A percentile compares a stretch with the other conserved stretches of the same genome.
Conservation (phyloP, 2,329 filamentous ascomycete genomes). For the Fusarium sp. region DNA sequence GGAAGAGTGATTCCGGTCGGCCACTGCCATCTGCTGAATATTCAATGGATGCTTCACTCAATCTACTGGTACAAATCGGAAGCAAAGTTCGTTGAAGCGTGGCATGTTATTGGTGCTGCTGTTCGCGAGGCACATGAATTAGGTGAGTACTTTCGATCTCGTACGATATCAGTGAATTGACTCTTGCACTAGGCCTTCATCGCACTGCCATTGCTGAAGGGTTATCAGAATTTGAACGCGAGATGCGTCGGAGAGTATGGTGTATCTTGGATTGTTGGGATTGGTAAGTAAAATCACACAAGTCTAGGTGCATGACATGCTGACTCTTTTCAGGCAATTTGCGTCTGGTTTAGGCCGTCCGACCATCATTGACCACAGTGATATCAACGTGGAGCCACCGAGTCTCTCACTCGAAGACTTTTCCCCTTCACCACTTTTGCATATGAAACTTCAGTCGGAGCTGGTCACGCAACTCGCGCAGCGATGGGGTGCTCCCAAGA, state of each 20-base stretch:
- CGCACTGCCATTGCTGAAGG: conserved; percentile 39
- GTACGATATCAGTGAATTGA: neutral
- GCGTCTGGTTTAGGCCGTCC: conserved; percentile 46
- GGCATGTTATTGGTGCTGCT: conserved; percentile 48
- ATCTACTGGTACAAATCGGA: conserved; percentile 50
- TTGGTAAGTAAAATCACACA: conserved; percentile 39
- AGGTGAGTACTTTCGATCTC: conserved; percentile 22
- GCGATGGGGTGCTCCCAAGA: conserved; percentile 43
- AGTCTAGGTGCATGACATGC: neutral
- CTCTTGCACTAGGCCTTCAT: conserved; percentile 38
- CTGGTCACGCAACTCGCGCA: conserved; percentile 42
- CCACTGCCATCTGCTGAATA: conserved; percentile 45
- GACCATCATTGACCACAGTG: conserved; percentile 47
- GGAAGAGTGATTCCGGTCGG: conserved; percentile 46
- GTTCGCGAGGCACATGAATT: conserved; percentile 49
- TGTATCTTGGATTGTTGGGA: conserved; percentile 50
- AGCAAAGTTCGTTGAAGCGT: conserved; percentile 47
- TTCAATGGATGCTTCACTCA: conserved; percentile 49
- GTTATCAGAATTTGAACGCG: conserved; percentile 47
- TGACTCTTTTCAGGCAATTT: conserved; percentile 46
- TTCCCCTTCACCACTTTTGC: conserved; percentile 46
- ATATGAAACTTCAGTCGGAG: conserved; percentile 50
- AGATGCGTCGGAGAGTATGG: conserved; percentile 50
- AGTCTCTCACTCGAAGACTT: conserved; percentile 47
- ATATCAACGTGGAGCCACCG: conserved; percentile 46